Percentiles rank a stretch among this genome's conserved stretches.
phyloP scores from a whole-genome alignment of 805 yeast genomes.

The Nematodospora valgi region DNA sequence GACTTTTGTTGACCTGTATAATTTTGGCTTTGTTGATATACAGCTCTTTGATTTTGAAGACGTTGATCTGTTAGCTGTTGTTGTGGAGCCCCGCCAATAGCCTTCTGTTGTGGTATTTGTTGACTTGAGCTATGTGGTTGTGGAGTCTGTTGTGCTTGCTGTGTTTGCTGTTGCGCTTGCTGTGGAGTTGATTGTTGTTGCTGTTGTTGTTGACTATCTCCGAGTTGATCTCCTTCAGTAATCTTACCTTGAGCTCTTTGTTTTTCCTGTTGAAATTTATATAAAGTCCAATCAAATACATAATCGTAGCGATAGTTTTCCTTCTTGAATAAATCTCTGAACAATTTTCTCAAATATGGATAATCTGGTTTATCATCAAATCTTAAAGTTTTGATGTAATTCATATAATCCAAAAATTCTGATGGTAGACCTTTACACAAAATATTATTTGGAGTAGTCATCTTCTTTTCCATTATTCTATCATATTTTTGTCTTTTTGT shows the following conservation, averaged over 20 bases:
- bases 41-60: slow-evolving; percentile 12
- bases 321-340: slow-evolving; percentile 83
- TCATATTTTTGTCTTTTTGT: slow-evolving; percentile 97
- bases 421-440: slow-evolving; percentile 89
- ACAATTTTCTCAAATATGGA: slow-evolving; percentile 77
- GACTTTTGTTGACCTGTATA: slow-evolving; percentile 12
- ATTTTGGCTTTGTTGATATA: slow-evolving; percentile 11
- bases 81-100: slow-evolving; percentile 4
- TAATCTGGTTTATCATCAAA: slow-evolving; percentile 98
- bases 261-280: slow-evolving; percentile 64
- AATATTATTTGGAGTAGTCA: slow-evolving; percentile 82
- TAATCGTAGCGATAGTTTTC: slow-evolving; percentile 91
- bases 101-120: slow-evolving; percentile 12
- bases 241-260: slow-evolving; percentile 43
- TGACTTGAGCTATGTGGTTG: slow-evolving; percentile 9
- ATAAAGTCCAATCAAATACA: slow-evolving; percentile 94
- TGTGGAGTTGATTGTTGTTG: slow-evolving; percentile 14
- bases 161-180: slow-evolving; percentile 15
- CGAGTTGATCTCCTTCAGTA: slow-evolving; percentile 22
- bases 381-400: slow-evolving; percentile 83
- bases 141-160: slow-evolving; percentile 19
- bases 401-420: slow-evolving; percentile 84
- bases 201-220: slow-evolving; percentile 13
- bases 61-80: slow-evolving; percentile 12
- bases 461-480: slow-evolving; percentile 90